Conservation (phyloP, 116 monocot genomes). For the Trichopus zeylanicus region DNA sequence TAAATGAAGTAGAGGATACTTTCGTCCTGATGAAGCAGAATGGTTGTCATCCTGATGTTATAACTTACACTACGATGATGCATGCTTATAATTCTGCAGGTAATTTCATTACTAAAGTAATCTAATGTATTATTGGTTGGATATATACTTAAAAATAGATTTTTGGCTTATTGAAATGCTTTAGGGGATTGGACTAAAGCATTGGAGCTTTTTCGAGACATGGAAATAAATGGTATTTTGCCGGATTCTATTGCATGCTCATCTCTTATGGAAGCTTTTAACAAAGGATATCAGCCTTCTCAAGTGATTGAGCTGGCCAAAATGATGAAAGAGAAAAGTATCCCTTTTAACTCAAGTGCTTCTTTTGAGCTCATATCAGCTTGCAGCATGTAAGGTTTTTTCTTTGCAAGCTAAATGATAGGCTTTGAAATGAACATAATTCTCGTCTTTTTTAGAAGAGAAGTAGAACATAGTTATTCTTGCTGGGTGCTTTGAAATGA, state of each 20-base stretch:
- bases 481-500: no score
- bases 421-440: not conserved
- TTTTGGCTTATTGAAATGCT: not conserved
- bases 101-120: constrained; percentile 13
- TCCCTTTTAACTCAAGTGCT: constrained; percentile 62
- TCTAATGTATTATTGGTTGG: not conserved
- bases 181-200: constrained; percentile 70
- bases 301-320: constrained; percentile 66
- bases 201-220: constrained; percentile 77
- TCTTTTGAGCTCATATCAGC: constrained; percentile 75
- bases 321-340: constrained; percentile 61
- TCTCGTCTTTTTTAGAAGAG: no score
- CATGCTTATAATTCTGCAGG: constrained; percentile 69
- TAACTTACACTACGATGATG: constrained; percentile 85
- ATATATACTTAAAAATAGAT: no score
- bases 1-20: constrained; percentile 69
- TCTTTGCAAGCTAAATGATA: not conserved
- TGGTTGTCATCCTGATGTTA: constrained; percentile 62
- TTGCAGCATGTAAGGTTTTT: constrained; percentile 74
- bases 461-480: no score
- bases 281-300: constrained; percentile 56
- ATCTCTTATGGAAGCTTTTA: constrained; percentile 72
- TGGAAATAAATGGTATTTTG: constrained; percentile 57
- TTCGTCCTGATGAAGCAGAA: constrained; percentile 57
- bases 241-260: constrained; percentile 83